Percentiles rank a stretch among this genome's conserved stretches.
Conservation (phyloP, 164 flowering plant species). For the Warburgia ugandensis region DNA sequence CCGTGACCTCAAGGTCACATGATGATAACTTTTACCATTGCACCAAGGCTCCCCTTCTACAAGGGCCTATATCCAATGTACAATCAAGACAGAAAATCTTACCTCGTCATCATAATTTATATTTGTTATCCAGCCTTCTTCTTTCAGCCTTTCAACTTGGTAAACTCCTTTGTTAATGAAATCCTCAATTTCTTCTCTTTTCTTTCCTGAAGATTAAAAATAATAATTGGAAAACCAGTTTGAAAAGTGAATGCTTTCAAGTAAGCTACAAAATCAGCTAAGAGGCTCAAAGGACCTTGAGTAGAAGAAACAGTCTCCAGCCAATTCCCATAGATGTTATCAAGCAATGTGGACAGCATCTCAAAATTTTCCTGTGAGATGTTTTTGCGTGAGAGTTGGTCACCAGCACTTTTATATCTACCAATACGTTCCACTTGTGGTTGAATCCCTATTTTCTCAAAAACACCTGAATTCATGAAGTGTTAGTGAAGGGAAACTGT, state of each 20-base stretch:
- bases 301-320: constrained; percentile 49
- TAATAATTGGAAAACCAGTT: not conserved
- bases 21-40: too few species aligned
- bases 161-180: constrained; percentile 83
- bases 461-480: constrained; percentile 43
- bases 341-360: constrained; percentile 84
- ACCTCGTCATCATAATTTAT: constrained; percentile 91
- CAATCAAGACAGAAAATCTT: constrained; percentile 6
- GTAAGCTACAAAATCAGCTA: not conserved
- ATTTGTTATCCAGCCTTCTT: constrained; percentile 73
- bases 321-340: constrained; percentile 89
- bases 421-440: constrained; percentile 89
- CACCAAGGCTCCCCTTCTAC: too few species aligned
- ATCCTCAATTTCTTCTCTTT: constrained; percentile 59
- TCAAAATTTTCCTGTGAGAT: constrained; percentile 85
- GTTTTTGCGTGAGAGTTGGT: constrained; percentile 70
- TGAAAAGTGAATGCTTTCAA: not conserved
- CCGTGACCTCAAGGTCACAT: too few species aligned
- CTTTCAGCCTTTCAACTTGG: constrained; percentile 70
- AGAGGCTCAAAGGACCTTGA: constrained; percentile 37
- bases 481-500: not conserved
- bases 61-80: too few species aligned
- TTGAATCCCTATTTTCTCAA: constrained; percentile 84
- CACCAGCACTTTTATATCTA: constrained; percentile 96
- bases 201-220: constrained; percentile 49